Evolutionary conservation across 2,329 filamentous ascomycete genomes (phyloP).

Genomic region (Alternaria conjuncta): DNA sequence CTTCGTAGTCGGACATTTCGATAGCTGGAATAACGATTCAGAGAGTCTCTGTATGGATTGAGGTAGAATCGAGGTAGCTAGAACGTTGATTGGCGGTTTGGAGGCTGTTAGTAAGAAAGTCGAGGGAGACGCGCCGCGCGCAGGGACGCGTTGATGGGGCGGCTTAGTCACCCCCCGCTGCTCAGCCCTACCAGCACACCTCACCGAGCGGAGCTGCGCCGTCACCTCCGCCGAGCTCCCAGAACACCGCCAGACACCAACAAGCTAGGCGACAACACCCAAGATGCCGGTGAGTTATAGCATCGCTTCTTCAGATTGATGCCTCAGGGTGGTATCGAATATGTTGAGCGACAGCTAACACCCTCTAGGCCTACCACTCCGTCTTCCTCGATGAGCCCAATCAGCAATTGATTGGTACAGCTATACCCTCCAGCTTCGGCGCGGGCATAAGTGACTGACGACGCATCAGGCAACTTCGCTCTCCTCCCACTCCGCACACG

Average conservation of each 20-base stretch:
- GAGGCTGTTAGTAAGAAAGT: background rate
- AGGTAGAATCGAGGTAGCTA: background rate
- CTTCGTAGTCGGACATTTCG: constrained; percentile 65
- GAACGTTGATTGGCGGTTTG: background rate
- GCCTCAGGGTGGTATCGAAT: too few species aligned
- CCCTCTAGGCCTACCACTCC: constrained; percentile 89
- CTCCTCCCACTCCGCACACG: constrained; percentile 93
- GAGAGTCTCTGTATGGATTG: background rate
- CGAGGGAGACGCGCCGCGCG: constrained; percentile 23
- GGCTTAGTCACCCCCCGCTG: constrained; percentile 38
- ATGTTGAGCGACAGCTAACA: constrained; percentile 13
- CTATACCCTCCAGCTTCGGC: background rate
- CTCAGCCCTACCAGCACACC: constrained; percentile 45
- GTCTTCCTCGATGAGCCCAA: constrained; percentile 86
- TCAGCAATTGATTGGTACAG: constrained; percentile 67
- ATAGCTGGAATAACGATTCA: background rate
- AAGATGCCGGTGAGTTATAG: constrained; percentile 56
- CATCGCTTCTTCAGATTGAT: accelerated
- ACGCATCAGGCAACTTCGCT: constrained; percentile 79
- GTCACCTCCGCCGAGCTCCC: constrained; percentile 36
- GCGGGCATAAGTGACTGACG: background rate
- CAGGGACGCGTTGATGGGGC: constrained; percentile 46
- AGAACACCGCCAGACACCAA: constrained; percentile 26
- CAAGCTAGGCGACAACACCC: constrained; percentile 25
- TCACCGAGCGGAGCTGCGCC: constrained; percentile 36